Percentiles rank a stretch among this genome's conserved stretches.
These are phyloP conservation scores for Cordyceps farinosa DNA, from an alignment of 2,329 filamentous ascomycete species.

Conservation along the genomic window DNA sequence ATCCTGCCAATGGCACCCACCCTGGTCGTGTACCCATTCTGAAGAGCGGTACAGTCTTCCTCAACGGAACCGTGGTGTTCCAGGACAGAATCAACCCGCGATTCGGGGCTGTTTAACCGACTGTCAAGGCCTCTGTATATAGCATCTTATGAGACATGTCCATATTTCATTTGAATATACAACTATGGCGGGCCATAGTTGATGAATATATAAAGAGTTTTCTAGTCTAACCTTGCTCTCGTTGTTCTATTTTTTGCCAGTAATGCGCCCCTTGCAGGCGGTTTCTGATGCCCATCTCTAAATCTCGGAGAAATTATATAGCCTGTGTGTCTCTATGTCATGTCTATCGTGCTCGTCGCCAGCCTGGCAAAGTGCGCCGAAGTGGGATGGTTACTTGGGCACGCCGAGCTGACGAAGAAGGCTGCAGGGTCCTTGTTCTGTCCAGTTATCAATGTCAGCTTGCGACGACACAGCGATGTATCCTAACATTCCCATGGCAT, in stretches of 20 bases:
- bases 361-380: neutral
- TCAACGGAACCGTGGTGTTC: conserved; percentile 24
- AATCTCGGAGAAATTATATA: neutral
- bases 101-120: neutral
- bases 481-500: conserved; percentile 47
- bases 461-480: conserved; percentile 15
- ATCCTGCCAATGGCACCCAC: conserved; percentile 24
- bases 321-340: too few relatives aligned
- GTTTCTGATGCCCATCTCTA: neutral
- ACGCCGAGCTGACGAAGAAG: conserved; percentile 11
- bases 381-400: neutral
- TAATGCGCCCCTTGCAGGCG: neutral
- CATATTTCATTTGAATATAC: neutral
- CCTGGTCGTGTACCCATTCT: conserved; percentile 24
- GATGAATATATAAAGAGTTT: neutral
- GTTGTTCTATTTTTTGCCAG: neutral
- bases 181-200: conserved; percentile 8
- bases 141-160: neutral
- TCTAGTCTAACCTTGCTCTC: neutral
- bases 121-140: conserved; percentile 1
- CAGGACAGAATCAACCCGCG: conserved; percentile 24
- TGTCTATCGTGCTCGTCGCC: neutral
- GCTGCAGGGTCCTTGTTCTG: neutral
- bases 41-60: conserved; percentile 27
- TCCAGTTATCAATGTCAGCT: conserved; percentile 16